These are phyloP conservation scores for Neopestalotiopsis sp. DNA, from an alignment of 2,329 filamentous ascomycete genomes.

Conservation along the genomic window DNA sequence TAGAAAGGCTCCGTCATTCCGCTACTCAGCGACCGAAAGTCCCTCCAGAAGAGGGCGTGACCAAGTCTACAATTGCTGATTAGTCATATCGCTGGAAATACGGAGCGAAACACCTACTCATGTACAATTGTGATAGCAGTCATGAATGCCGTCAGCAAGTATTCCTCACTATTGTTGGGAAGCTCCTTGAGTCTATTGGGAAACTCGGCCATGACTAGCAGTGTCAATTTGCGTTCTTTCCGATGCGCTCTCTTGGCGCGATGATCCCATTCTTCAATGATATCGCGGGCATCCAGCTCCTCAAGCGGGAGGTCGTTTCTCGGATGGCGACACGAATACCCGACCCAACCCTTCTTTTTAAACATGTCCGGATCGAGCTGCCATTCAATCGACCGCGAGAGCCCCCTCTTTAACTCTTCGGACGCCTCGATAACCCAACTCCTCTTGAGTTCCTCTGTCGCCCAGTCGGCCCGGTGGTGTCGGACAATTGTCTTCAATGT, in stretches of 20 bases:
- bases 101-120: constrained; percentile 32
- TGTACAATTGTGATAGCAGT: constrained; percentile 38
- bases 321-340: constrained; percentile 40
- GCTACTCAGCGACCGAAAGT: constrained; percentile 33
- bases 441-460: constrained; percentile 23
- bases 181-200: constrained; percentile 33
- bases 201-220: constrained; percentile 37
- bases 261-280: constrained; percentile 31
- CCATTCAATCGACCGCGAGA: constrained; percentile 35
- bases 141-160: constrained; percentile 41
- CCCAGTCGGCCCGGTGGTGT: constrained; percentile 33
- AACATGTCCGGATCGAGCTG: constrained; percentile 38
- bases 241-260: constrained; percentile 20
- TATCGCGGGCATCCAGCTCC: constrained; percentile 32
- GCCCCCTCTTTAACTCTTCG: constrained; percentile 24
- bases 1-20: constrained; percentile 40
- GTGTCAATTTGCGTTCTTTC: constrained; percentile 30
- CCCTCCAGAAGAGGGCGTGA: constrained; percentile 40
- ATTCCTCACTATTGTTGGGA: constrained; percentile 35
- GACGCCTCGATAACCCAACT: constrained; percentile 30
- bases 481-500: constrained; percentile 32
- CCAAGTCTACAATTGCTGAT: constrained; percentile 31
- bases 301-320: constrained; percentile 27
- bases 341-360: constrained; percentile 35
- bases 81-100: not conserved